Conservation (phyloP, 73 alveolate species). For the Paramecium bursaria region DNA sequence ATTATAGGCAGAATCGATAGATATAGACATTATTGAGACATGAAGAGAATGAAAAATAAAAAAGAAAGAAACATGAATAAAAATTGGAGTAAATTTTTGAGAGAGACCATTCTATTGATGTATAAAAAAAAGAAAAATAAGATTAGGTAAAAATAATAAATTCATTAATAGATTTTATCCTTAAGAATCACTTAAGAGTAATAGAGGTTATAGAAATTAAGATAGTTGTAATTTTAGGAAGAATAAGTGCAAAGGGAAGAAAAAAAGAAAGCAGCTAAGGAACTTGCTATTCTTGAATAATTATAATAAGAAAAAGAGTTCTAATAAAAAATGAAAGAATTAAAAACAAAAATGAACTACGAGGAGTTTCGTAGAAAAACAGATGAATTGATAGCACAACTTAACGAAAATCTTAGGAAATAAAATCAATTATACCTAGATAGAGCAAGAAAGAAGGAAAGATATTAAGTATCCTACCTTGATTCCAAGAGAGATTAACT, state of each 20-base stretch:
- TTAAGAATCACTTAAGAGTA: conserved; percentile 9
- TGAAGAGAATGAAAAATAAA: not conserved
- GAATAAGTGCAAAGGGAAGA: not conserved
- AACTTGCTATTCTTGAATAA: conserved; percentile 1
- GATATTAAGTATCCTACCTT: not conserved
- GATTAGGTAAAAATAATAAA: not conserved
- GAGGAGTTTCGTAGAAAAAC: conserved; percentile 38
- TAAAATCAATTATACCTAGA: not conserved
- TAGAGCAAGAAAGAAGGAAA: conserved; percentile 22
- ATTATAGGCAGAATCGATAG: not conserved
- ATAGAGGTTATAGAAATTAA: not conserved
- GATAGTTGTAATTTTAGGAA: not conserved
- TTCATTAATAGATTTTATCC: not conserved
- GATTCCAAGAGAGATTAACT: not conserved
- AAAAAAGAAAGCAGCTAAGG: conserved; percentile 2
- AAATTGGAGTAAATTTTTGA: conserved; percentile 20
- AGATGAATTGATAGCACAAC: conserved; percentile 23
- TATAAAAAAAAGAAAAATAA: not conserved
- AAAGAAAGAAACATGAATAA: conserved; percentile 32
- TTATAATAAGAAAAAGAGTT: conserved; percentile 19
- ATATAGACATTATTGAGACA: conserved; percentile 38
- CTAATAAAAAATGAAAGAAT: not conserved
- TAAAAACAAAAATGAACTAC: conserved; percentile 18
- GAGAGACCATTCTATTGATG: conserved; percentile 9
- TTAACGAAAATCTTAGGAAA: conserved; percentile 21